Evolutionary conservation across 2,329 filamentous ascomycete genomes (phyloP).

Genomic region (Golovinomyces cichoracearum): DNA sequence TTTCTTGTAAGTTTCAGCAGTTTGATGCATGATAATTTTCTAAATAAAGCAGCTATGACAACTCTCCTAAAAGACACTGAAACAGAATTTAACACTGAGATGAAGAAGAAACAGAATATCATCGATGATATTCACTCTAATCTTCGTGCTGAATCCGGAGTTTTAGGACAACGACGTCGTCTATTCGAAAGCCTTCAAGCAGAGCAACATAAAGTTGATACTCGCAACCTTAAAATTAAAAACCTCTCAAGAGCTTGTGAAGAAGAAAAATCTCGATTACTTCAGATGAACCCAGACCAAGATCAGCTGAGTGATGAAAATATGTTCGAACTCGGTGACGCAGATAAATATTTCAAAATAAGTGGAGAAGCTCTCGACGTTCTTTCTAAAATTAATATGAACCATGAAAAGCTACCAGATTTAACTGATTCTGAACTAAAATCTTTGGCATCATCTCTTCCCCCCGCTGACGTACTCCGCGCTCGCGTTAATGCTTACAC

Average conservation of each 20-base stretch:
- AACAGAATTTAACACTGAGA: constrained; percentile 51
- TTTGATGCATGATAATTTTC: constrained; percentile 2
- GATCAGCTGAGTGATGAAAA: constrained; percentile 26
- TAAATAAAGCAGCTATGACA: constrained; percentile 41
- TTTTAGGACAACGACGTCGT: constrained; percentile 52
- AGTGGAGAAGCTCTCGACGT: constrained; percentile 10
- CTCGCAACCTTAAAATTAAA: constrained; percentile 40
- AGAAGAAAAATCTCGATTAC: constrained; percentile 34
- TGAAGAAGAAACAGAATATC: constrained; percentile 57
- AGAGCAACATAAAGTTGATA: constrained; percentile 35
- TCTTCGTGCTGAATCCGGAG: constrained; percentile 54
- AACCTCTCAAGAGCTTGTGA: constrained; percentile 55
- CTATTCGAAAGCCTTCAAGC: constrained; percentile 44
- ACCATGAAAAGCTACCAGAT: constrained; percentile 19
- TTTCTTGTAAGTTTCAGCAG: constrained; percentile 35
- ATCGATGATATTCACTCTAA: constrained; percentile 61
- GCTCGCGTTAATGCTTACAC: constrained; percentile 46
- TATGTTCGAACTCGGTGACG: constrained; percentile 20
- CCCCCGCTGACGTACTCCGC: constrained; percentile 33
- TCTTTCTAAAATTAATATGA: constrained; percentile 9
- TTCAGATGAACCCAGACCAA: constrained; percentile 22
- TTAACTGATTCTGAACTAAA: constrained; percentile 19
- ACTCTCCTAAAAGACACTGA: constrained; percentile 58
- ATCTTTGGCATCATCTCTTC: constrained; percentile 20
- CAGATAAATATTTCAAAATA: constrained; percentile 13